phyloP scores from a whole-genome alignment of 495 filamentous ascomycete genomes.

The Hyphodiscus hymeniophilus region DNA sequence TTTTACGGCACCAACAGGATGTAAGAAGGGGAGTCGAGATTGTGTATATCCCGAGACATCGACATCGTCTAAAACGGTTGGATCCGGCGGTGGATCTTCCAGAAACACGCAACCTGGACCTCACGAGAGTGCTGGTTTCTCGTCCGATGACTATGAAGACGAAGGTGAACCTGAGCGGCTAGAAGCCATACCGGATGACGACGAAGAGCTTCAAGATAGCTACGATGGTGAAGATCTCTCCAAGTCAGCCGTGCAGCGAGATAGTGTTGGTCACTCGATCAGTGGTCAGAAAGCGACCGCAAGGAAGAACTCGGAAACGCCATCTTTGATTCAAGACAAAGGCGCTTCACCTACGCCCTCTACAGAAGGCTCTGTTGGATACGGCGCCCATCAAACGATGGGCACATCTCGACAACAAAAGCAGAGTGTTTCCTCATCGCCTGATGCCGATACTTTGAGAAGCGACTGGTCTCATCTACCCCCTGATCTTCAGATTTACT shows the following conservation, averaged over 20 bases:
- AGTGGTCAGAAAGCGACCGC: slow-evolving; percentile 25
- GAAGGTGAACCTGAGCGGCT: slow-evolving; percentile 41
- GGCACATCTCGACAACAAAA: slow-evolving; percentile 25
- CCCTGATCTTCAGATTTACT: slow-evolving; percentile 66
- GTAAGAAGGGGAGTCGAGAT: slow-evolving; percentile 75
- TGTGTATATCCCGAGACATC: slow-evolving; percentile 72
- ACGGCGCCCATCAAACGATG: slow-evolving; percentile 24
- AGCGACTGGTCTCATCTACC: slow-evolving; percentile 44
- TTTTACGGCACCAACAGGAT: slow-evolving; percentile 44
- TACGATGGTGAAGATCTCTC: slow-evolving; percentile 17
- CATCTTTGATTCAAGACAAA: slow-evolving; percentile 39
- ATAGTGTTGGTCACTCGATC: slow-evolving; percentile 20
- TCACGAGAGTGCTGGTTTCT: slow-evolving; percentile 42
- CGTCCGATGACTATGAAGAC: slow-evolving; percentile 45
- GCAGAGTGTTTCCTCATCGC: slow-evolving; percentile 10
- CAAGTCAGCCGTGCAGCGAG: slow-evolving; percentile 25
- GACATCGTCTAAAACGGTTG: slow-evolving; percentile 36
- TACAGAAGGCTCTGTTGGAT: slow-evolving; percentile 26
- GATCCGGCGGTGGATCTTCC: slow-evolving; percentile 33
- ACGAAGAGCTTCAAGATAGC: slow-evolving; percentile 37
- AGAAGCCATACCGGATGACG: slow-evolving; percentile 60
- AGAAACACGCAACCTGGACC: slow-evolving; percentile 27
- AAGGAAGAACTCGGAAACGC: slow-evolving; percentile 39
- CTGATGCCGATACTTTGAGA: slow-evolving; percentile 20
- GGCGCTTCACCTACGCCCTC: slow-evolving; percentile 42